These are phyloP conservation scores for Talinum fruticosum DNA, from an alignment of 148 eudicot genomes.

Conservation along the genomic window DNA sequence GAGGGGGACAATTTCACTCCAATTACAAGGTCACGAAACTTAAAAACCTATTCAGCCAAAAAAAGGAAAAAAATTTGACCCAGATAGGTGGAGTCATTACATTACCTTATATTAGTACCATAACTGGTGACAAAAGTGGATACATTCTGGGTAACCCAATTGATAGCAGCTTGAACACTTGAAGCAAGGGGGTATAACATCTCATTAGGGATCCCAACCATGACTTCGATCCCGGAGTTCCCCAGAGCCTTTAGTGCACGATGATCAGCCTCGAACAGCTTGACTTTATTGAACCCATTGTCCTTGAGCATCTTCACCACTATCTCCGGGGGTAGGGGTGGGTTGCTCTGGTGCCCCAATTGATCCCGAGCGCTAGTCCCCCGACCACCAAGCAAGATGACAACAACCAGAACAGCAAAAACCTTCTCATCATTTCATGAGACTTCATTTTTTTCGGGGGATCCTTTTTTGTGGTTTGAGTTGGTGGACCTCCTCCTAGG, in stretches of 20 bases:
- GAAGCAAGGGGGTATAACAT: conserved; percentile 61
- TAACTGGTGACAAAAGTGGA: conserved; percentile 53
- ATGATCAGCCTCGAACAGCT: conserved; percentile 86
- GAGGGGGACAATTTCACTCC: background rate
- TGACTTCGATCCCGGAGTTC: conserved; percentile 82
- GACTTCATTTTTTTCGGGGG: conserved; percentile 19
- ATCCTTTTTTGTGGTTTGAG: background rate
- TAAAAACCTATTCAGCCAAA: background rate
- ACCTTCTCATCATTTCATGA: background rate
- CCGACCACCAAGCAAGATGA: conserved; percentile 24
- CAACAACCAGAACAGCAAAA: conserved; percentile 26
- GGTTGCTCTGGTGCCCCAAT: conserved; percentile 69
- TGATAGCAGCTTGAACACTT: conserved; percentile 63
- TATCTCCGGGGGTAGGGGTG: conserved; percentile 73
- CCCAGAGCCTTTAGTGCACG: conserved; percentile 73
- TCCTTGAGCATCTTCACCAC: conserved; percentile 74
- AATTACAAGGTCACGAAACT: background rate
- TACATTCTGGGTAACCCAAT: conserved; percentile 78
- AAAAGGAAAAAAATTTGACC: background rate
- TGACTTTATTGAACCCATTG: conserved; percentile 88
- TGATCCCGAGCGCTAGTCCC: conserved; percentile 53
- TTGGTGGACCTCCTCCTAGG: background rate
- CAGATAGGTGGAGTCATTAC: background rate
- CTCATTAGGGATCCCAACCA: conserved; percentile 95
- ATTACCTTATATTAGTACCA: conserved; percentile 82